These are phyloP conservation scores for Wickerhamomyces silvicola DNA, from an alignment of 805 yeast genomes.

Conservation along the genomic window DNA sequence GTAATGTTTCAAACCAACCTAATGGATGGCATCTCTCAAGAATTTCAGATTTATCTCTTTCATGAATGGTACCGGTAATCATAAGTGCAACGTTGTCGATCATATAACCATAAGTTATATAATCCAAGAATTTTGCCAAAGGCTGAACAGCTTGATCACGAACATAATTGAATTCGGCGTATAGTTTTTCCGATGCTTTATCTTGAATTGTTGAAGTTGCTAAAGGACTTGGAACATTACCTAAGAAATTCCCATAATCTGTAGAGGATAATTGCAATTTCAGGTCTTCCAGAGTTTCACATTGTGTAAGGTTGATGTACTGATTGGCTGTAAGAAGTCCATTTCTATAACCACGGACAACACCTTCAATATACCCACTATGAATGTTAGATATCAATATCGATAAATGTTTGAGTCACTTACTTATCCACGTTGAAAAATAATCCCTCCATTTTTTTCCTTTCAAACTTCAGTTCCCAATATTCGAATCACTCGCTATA, in stretches of 20 bases:
- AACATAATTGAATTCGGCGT: slow-evolving; percentile 79
- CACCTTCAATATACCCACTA: slow-evolving; percentile 84
- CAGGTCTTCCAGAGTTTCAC: slow-evolving; percentile 91
- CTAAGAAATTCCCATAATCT: slow-evolving; percentile 87
- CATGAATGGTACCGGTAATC: slow-evolving; percentile 96
- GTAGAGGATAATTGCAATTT: slow-evolving; percentile 92
- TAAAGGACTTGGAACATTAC: slow-evolving; percentile 76
- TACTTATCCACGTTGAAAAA: slow-evolving; percentile 75
- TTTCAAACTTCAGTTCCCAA: too few relatives aligned
- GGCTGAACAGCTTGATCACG: slow-evolving; percentile 79
- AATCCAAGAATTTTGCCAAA: slow-evolving; percentile 80
- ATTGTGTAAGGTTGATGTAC: slow-evolving; percentile 89
- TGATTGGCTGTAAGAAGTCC: slow-evolving; percentile 74
- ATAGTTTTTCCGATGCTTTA: slow-evolving; percentile 64
- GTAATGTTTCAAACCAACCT: slow-evolving; percentile 98
- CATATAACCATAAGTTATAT: slow-evolving; percentile 94
- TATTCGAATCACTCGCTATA: too few relatives aligned
- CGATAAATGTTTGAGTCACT: slow-evolving; percentile 2
- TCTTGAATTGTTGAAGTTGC: slow-evolving; percentile 85
- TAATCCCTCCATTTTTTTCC: slow-evolving; percentile 93
- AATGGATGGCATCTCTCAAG: slow-evolving; percentile 90
- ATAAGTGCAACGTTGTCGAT: slow-evolving; percentile 93
- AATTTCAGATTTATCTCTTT: slow-evolving; percentile 84
- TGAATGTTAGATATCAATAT: slow-evolving; percentile 16
- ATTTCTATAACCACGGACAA: slow-evolving; percentile 89